phyloP scores from a whole-genome alignment of 257 asterid genomes.

The Agastache rugosa region DNA sequence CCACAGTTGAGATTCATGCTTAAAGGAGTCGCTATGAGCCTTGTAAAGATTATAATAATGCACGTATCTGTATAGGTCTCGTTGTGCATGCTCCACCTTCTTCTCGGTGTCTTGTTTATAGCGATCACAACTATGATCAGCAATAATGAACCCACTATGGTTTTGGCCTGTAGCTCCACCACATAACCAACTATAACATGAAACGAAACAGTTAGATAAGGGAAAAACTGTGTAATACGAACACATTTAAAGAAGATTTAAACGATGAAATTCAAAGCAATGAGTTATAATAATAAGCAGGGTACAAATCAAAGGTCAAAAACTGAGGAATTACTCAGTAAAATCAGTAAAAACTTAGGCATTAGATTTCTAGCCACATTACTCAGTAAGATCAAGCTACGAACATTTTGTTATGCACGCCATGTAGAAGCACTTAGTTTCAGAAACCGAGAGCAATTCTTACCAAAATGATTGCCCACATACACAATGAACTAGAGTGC shows the following conservation, averaged over 20 bases:
- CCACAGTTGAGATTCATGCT: conserved; percentile 76
- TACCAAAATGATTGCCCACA: conserved; percentile 98
- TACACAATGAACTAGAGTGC: conserved; percentile 89
- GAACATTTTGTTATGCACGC: not conserved
- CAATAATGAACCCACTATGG: conserved; percentile 74
- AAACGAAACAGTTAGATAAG: conserved; percentile 30
- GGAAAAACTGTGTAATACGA: not conserved
- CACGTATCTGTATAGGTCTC: conserved; percentile 80
- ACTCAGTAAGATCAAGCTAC: not conserved
- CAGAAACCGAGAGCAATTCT: conserved; percentile 30
- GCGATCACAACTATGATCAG: conserved; percentile 91
- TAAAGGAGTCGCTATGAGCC: conserved; percentile 85
- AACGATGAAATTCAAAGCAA: conserved; percentile 6
- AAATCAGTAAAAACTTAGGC: not conserved
- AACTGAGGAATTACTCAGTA: too few relatives aligned
- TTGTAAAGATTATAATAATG: conserved; percentile 91
- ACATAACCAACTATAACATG: conserved; percentile 89
- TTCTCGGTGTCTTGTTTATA: conserved; percentile 63
- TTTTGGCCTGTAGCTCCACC: conserved; percentile 91
- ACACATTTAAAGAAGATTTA: conserved; percentile 13
- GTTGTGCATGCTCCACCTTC: conserved; percentile 69
- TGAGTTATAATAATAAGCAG: too few relatives aligned
- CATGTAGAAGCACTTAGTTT: not conserved
- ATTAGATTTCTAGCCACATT: not conserved
- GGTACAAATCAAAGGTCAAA: not conserved